These are phyloP conservation scores for Tuber aestivum DNA, from an alignment of 495 filamentous ascomycete species.

Conservation along the genomic window DNA sequence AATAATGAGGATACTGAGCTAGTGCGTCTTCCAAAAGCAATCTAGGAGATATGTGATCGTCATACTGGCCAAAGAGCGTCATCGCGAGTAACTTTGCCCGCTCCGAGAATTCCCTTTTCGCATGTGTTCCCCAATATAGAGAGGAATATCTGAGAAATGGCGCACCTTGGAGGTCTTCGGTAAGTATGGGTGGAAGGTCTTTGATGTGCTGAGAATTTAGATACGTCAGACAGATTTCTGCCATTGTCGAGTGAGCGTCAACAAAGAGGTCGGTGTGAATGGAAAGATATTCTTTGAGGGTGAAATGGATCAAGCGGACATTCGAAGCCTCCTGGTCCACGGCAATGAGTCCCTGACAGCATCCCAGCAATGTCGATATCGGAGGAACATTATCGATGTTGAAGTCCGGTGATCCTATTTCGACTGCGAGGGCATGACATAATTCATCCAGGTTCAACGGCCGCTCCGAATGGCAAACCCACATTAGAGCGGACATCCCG, in stretches of 20 bases:
- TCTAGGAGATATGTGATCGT: not conserved
- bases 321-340: not conserved
- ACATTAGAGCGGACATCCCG: not conserved
- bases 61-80: not conserved
- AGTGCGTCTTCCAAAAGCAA: not conserved
- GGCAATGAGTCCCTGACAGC: not conserved
- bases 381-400: not conserved
- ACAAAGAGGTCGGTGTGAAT: not conserved
- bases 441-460: not conserved
- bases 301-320: not conserved
- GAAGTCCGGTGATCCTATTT: not conserved
- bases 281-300: not conserved
- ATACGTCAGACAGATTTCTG: not conserved
- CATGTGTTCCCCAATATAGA: not conserved
- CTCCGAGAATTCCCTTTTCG: not conserved
- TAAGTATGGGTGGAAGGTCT: not conserved
- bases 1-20: not conserved
- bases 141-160: not conserved
- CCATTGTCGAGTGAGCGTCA: not conserved
- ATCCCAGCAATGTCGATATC: not conserved
- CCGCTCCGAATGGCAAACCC: not conserved
- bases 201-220: not conserved
- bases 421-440: not conserved
- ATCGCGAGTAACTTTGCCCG: not conserved
- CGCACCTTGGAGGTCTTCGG: not conserved